These are phyloP conservation scores for Alnus glutinosa DNA, from an alignment of 306 rosid genomes.

Conservation along the genomic window DNA sequence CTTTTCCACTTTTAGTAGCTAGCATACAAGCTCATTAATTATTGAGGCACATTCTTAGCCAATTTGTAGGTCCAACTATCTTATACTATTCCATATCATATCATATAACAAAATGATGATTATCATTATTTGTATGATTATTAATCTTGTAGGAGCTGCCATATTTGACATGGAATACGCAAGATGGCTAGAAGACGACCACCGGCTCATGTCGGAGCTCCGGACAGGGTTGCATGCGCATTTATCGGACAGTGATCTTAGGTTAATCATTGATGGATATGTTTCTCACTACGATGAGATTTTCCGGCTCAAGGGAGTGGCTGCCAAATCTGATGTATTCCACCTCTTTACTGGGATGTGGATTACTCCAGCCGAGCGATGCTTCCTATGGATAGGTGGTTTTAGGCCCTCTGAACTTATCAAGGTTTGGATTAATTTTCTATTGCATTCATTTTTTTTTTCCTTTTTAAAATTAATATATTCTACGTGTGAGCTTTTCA, in stretches of 20 bases:
- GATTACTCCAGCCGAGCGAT: conserved; percentile 85
- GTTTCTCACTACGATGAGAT: conserved; percentile 74
- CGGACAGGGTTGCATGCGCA: conserved; percentile 59
- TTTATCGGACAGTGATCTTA: conserved; percentile 61
- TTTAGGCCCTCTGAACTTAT: conserved; percentile 88
- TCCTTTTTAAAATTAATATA: no score
- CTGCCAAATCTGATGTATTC: conserved; percentile 86
- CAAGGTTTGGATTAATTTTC: conserved; percentile 37
- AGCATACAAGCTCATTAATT: not conserved
- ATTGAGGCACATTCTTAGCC: not conserved
- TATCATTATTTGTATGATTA: not conserved
- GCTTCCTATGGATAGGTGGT: conserved; percentile 97
- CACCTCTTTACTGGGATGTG: conserved; percentile 85
- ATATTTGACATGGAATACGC: conserved; percentile 93
- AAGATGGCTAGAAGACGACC: conserved; percentile 91
- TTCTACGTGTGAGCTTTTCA: no score
- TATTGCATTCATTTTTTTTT: no score
- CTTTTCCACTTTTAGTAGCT: conserved; percentile 23
- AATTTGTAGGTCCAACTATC: not conserved
- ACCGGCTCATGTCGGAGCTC: conserved; percentile 70
- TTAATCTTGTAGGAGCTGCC: conserved; percentile 61
- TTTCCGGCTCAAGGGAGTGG: conserved; percentile 64
- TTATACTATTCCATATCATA: not conserved
- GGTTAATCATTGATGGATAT: conserved; percentile 63
- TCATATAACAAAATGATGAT: not conserved